Evolutionary conservation across 805 yeast species (phyloP).

Genomic region (Sungouiella blattae): DNA sequence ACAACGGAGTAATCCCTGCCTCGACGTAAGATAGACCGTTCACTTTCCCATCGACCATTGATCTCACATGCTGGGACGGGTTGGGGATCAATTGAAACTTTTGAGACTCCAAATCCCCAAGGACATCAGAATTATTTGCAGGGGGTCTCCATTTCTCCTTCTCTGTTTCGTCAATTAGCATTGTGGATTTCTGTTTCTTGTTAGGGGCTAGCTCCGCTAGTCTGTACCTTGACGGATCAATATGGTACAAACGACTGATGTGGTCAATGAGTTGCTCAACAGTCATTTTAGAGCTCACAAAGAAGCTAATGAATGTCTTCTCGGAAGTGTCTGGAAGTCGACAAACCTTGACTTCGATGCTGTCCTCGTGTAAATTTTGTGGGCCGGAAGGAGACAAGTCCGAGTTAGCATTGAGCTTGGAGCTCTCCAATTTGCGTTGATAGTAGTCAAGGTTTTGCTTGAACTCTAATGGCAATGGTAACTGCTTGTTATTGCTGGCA

Average conservation of each 20-base stretch:
- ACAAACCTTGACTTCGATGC: constrained; percentile 13
- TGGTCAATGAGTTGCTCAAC: constrained; percentile 15
- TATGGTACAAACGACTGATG: constrained; percentile 27
- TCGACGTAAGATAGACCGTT: constrained; percentile 14
- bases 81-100: constrained; percentile 20
- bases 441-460: constrained; percentile 19
- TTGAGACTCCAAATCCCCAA: constrained; percentile 11
- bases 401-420: not conserved
- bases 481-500: constrained; percentile 43
- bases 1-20: constrained; percentile 29
- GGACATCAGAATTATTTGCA: constrained; percentile 11
- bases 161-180: constrained; percentile 1
- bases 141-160: constrained; percentile 2
- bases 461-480: constrained; percentile 53
- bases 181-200: constrained; percentile 1
- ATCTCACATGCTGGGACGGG: constrained; percentile 4
- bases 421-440: not conserved
- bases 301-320: constrained; percentile 11
- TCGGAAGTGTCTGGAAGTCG: constrained; percentile 11
- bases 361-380: constrained; percentile 1
- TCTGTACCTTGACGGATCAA: constrained; percentile 24
- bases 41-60: too few species aligned
- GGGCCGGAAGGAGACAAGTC: not conserved
- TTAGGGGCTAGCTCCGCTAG: constrained; percentile 17
- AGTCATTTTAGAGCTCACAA: constrained; percentile 12